Base-by-base conservation (phyloP, 768 basidiomycete species). In the Tylopilus sp. region DNA sequence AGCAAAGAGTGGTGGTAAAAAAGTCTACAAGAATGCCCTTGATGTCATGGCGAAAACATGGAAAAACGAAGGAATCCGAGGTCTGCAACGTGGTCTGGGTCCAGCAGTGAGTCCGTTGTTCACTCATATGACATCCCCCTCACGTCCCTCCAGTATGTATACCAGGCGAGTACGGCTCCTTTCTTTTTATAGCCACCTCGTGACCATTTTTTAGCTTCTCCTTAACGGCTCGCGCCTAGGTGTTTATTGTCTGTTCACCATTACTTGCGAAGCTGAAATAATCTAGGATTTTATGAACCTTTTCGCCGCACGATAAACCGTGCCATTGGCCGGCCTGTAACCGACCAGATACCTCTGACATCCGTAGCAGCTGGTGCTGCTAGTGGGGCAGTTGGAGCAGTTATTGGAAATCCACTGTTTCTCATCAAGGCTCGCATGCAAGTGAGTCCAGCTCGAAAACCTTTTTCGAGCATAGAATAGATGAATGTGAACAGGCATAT, bases 361-460 rank as follows among this genome's bases (percentile, higher is more conserved):
- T 91, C 94, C 35, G 68, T 98, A 22, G 67, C 82, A 35, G 93
- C 95, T 13, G 97, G 97, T 2, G 95, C 95, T 2, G 75, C 79
- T 4, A 95, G 91, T 60, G 97, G 97, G 31, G 85, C 88, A 40
- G 81, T 98, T 28, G 97, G 97, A 65, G 88, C 88, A 0, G 76
- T 78, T 45, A 69, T 94, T 39, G 94, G 93, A 38, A 95, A 91
- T 67, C 94, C 94, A 0, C 72, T 97, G 12, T 99, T 97, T 71
- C 75, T 99, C 50, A 83, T 99, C 65, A 99, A 99, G 73, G 97
- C 97, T 6, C 83, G 97, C 40, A 98, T 99, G 88, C 97, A 99
- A 78, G 88, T 86, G 17, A 50, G 59, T 45, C 9, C 15, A 40
- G 12, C 41, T 21, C 8, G 1, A 20, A 17, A 13, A 1, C n/a